These are phyloP conservation scores for Amanita phalloides DNA, from an alignment of 768 basidiomycete genomes.

Conservation along the genomic window DNA sequence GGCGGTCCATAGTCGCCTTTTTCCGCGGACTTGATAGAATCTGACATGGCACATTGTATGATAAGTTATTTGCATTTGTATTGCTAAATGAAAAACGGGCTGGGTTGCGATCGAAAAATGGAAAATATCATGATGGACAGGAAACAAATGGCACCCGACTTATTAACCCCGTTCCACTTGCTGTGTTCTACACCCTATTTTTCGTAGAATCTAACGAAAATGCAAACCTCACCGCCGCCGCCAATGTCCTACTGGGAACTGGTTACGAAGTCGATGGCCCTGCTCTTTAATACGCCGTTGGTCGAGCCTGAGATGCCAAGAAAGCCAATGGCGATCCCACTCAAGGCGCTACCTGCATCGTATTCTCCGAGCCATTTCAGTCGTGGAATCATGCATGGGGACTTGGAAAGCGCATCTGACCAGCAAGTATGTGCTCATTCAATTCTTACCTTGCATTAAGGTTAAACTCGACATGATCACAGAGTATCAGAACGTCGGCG, in stretches of 20 bases:
- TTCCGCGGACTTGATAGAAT: background rate
- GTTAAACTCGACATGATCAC: background rate
- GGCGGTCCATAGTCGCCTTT: slow-evolving; percentile 9
- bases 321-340: slow-evolving; percentile 12
- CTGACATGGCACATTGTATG: background rate
- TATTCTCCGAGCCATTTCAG: background rate
- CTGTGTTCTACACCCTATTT: background rate
- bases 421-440: background rate
- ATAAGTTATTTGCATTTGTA: slow-evolving; percentile 5
- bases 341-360: slow-evolving; percentile 14
- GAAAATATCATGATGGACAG: background rate
- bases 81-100: background rate
- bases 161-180: background rate
- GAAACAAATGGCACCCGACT: background rate
- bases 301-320: slow-evolving; percentile 16
- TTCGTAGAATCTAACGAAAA: background rate
- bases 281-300: slow-evolving; percentile 25
- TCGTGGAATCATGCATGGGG: background rate
- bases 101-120: background rate
- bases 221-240: background rate
- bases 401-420: slow-evolving; percentile 2
- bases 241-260: slow-evolving; percentile 14
- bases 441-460: background rate
- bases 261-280: slow-evolving; percentile 17
- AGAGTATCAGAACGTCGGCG: slow-evolving; percentile 1